Evolutionary conservation across 2,329 filamentous ascomycete genomes (phyloP), one percentile per base, ranked within the genome.

Genomic region (Westerdykella ornata): DNA sequence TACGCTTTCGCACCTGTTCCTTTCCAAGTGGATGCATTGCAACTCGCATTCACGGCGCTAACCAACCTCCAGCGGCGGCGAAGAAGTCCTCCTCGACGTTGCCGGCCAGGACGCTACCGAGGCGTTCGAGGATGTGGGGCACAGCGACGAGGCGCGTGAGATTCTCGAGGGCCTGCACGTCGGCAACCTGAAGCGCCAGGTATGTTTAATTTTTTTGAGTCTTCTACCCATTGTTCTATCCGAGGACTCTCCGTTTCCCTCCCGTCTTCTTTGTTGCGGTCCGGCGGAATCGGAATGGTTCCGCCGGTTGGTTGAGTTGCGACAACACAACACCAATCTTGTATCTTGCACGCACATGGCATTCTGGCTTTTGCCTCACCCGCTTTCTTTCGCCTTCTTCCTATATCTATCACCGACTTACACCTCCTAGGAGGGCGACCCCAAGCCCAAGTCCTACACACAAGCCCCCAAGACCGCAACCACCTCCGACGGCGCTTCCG

Each of bases 51-150:
- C 2, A 41, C 35, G 15, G 37, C 22, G 12, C 43, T 46, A 33
- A 42, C 36, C 48, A 52, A 39, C 51, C 43, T 29, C 52, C 63
- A 97, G 92, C 60, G 92, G 92, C 75, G 92, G 92, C 73, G 92
- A 98, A 74, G 92, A 98, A 75, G 92, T 98, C 57, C 75, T 98
- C 50, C 84, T 98, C 56, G 92, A 98, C 57, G 89, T 97, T 51
- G 92, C 77, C 62, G 92, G 92, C 56, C 89, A 95, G 73, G 92
- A 98, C 70, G 85, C 86, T 61, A 95, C 90, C 59, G 92, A 97
- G 73, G 90, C 92, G 48, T 98, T 98, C 67, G 92, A 98, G 75
- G 92, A 98, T 71, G 92, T 98, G 62, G 92, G 92, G 65, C 92
- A 98, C 84, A 94, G 86, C 61, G 92, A 98, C 70, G 92, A 98